A percentile compares a stretch with the other conserved stretches of the same genome.
These are phyloP conservation scores for Drechslera avenae DNA, from an alignment of 2,329 filamentous ascomycete species.

Conservation along the genomic window DNA sequence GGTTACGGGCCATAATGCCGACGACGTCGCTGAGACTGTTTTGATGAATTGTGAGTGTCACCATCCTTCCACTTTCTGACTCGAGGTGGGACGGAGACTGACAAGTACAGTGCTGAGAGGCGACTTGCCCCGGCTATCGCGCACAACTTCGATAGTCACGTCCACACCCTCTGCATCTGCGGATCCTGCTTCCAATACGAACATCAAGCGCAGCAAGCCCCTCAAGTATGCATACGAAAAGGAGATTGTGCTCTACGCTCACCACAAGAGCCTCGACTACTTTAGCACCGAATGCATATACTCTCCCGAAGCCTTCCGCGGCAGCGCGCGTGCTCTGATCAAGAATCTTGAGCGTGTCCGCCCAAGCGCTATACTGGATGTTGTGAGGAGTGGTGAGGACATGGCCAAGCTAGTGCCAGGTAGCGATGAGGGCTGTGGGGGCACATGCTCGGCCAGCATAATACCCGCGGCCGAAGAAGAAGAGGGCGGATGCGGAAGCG, in stretches of 20 bases:
- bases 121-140: conserved; percentile 82
- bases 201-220: conserved; percentile 94
- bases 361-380: conserved; percentile 91
- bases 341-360: conserved; percentile 94
- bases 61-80: not conserved
- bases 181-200: conserved; percentile 62
- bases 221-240: conserved; percentile 99
- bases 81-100: conserved; percentile 2
- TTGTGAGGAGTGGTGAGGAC: conserved; percentile 92
- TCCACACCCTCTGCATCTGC: conserved; percentile 59
- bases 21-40: conserved; percentile 95
- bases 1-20: conserved; percentile 96
- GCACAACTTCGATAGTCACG: conserved; percentile 88
- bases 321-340: conserved; percentile 87
- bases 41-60: conserved; percentile 75
- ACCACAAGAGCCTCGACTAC: conserved; percentile 96
- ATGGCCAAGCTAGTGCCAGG: conserved; percentile 85
- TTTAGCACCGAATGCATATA: conserved; percentile 99
- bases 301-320: conserved; percentile 93
- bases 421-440: conserved; percentile 45
- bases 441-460: conserved; percentile 36
- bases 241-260: conserved; percentile 96
- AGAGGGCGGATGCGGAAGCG: conserved; percentile 75
- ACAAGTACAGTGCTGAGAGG: conserved; percentile 69
- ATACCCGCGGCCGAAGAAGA: conserved; percentile 59